Conservation (phyloP, 805 yeast species). For the Hanseniaspora lindneri region DNA sequence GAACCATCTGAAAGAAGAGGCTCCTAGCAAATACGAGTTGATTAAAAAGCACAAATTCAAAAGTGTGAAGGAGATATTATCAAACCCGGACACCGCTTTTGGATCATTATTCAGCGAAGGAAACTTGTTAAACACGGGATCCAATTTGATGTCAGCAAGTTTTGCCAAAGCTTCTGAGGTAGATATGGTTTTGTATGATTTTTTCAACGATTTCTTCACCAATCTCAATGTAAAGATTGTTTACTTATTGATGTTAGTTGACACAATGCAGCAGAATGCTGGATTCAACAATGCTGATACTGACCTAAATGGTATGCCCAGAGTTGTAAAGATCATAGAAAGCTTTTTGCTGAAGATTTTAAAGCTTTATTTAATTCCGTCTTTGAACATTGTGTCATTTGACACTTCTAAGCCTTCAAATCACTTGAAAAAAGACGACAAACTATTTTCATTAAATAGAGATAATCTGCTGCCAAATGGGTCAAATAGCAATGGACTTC, state of each 20-base stretch:
- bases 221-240: not conserved
- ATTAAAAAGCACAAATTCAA: slow-evolving; percentile 12
- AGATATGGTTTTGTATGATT: slow-evolving; percentile 2
- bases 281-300: not conserved
- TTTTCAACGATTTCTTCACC: slow-evolving; percentile 2
- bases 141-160: not conserved
- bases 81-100: not conserved
- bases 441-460: not conserved
- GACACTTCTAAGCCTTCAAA: no score
- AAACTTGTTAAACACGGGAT: no score
- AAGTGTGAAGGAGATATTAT: slow-evolving; percentile 2
- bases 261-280: not conserved
- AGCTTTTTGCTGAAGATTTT: not conserved
- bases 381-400: slow-evolving; percentile 2
- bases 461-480: not conserved
- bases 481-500: no score
- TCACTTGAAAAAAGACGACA: no score
- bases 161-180: not conserved
- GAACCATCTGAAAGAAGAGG: slow-evolving; percentile 2
- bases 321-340: not conserved
- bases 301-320: not conserved
- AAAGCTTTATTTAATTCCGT: slow-evolving; percentile 13
- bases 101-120: not conserved
- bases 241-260: not conserved
- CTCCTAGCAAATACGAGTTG: slow-evolving; percentile 2